Conservation (phyloP, 306 rosid species). For the Cucurbita argyrosperma region DNA sequence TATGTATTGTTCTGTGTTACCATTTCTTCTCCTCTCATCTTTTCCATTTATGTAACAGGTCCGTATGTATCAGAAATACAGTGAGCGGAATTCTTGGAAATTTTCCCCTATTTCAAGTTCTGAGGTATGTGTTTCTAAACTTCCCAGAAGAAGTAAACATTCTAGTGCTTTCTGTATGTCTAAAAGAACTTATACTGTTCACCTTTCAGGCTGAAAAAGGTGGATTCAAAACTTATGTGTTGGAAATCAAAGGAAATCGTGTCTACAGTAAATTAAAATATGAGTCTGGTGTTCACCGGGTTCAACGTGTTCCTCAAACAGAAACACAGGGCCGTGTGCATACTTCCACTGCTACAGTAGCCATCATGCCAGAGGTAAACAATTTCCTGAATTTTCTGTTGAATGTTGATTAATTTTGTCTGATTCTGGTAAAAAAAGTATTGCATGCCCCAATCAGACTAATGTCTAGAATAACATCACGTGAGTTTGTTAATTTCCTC, state of each 20-base stretch:
- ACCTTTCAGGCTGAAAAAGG: constrained; percentile 78
- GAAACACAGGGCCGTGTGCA: constrained; percentile 95
- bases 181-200: constrained; percentile 8
- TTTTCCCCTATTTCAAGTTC: constrained; percentile 51
- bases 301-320: constrained; percentile 96
- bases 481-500: neutral
- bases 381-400: neutral
- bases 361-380: constrained; percentile 98
- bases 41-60: constrained; percentile 26
- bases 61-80: constrained; percentile 82
- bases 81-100: constrained; percentile 77
- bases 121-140: constrained; percentile 29
- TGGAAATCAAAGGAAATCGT: constrained; percentile 84
- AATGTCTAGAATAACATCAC: neutral
- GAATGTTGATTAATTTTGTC: too few relatives aligned
- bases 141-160: neutral
- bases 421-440: neutral
- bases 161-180: neutral
- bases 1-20: constrained; percentile 11
- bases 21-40: constrained; percentile 9
- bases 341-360: constrained; percentile 97
- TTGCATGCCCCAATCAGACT: neutral
- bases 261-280: constrained; percentile 90
- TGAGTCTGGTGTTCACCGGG: constrained; percentile 97
- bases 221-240: constrained; percentile 88